phyloP scores from a whole-genome alignment of 192 early-diverging fungal genomes.

The Backusella morwellensis region DNA sequence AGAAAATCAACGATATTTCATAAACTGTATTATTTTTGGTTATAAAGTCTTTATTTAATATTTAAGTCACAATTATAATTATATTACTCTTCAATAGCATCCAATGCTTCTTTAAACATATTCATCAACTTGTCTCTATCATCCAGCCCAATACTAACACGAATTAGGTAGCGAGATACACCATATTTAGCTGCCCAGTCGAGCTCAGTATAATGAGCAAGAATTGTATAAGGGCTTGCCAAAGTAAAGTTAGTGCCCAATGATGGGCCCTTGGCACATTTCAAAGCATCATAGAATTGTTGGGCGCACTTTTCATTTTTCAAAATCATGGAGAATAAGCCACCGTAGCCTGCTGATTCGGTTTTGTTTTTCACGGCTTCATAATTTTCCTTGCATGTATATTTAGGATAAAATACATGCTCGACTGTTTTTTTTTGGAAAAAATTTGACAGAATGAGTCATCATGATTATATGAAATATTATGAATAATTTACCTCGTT shows the following conservation, averaged over 20 bases:
- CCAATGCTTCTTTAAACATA: slow-evolving; percentile 72
- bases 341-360: slow-evolving; percentile 72
- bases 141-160: slow-evolving; percentile 92
- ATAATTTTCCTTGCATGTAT: slow-evolving; percentile 68
- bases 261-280: slow-evolving; percentile 90
- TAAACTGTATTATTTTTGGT: background rate
- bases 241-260: slow-evolving; percentile 97
- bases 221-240: slow-evolving; percentile 89
- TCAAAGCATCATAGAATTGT: slow-evolving; percentile 79
- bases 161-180: slow-evolving; percentile 71
- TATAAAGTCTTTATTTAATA: background rate
- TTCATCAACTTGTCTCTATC: slow-evolving; percentile 62
- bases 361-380: slow-evolving; percentile 53
- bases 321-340: slow-evolving; percentile 83
- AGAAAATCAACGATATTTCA: too few relatives aligned
- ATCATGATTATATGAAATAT: background rate
- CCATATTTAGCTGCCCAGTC: slow-evolving; percentile 90
- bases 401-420: slow-evolving; percentile 84
- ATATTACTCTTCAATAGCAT: slow-evolving; percentile 41
- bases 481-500: slow-evolving; percentile 54
- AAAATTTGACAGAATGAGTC: background rate
- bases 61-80: background rate
- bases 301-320: slow-evolving; percentile 52
- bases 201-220: slow-evolving; percentile 93
- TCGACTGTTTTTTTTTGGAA: slow-evolving; percentile 50